Base-by-base conservation (phyloP, 352 stramenopile species). In the Pythium oligandrum region DNA sequence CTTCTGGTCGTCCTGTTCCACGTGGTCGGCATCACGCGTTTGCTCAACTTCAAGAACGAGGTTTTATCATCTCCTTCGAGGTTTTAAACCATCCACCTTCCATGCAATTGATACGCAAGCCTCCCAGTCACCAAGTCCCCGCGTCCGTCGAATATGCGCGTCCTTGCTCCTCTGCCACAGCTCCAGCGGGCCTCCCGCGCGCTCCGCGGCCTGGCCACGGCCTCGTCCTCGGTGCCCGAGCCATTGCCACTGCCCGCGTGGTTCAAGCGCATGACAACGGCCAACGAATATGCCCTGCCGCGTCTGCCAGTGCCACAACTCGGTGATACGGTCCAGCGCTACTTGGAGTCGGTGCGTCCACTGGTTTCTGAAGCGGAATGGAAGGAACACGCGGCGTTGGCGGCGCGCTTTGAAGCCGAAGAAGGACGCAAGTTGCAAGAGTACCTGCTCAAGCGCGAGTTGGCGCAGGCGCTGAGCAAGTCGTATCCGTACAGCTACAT, bases 401-500 rank as follows among this genome's bases (percentile, higher is more conserved):
- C 79, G 7, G 48, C 75, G 11, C 57, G 83, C 36, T 83, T 89
- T 55, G 64, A 75, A 36, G 53, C 31, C 11, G 51, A 49, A 4
- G 61, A 73, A 44, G 68, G 68, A 12, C 68, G 68, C 38, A 36
- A 52, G 44, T 51, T 76, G 42, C 68, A 76, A 49, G 66, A 73
- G 34, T 42, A 63, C 17, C 49, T 76, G 49, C 53, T 76, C 55
- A 73, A 76, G 63, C 63, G 65, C 43, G 64, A 94, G 59, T 75
- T 93, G 31, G 61, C 74, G 33, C 79, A 94, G 44, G 70, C 73
- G 36, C 85, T 84, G 73, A 83, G 82, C 55, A 84, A 84, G 45
- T 75, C 75, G 49, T 97, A 96, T 61, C 89, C 90, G 17, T 95
- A 90, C 78, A 96, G 83, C 70, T 97, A 97, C 83, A 96, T 97